Evolutionary conservation across 106 monocot species (phyloP), one percentile per base, ranked within the genome.

Genomic region (Platanthera guangdongensis): DNA sequence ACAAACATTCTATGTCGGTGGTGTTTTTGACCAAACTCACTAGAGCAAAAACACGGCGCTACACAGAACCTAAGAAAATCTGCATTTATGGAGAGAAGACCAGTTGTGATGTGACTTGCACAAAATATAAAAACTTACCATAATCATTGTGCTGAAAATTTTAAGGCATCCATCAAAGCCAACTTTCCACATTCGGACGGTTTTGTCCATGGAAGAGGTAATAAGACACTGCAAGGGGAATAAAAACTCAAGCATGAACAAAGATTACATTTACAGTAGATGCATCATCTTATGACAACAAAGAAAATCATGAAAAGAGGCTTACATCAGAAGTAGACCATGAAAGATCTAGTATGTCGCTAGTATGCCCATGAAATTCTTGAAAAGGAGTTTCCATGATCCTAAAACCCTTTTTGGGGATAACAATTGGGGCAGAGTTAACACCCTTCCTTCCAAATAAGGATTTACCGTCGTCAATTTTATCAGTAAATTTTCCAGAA

Each of bases 261-360:
- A 39, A 39, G 1, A 39, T 1, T 39, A 39, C 39, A 39, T 39
- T 39, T 39, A 39, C 39, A 39, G 39, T 39, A 39, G 39, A 39
- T 25, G 28, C 28, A 25, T 64, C 25, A 25, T 64, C 25, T 30
- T 9, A 65, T 4, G 12, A 65, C 18, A 30, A 32, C 65, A 65
- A 65, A 12, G 32, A 65, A 32, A 30, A 68, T 68, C 39, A 45
- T 0, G 6, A 39, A 39, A 39, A 65, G 48, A 74, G 16, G 80
- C 95, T 92, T 71, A 95, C 95, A 77, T 90, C 80, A 82, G 87
- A 83, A 4, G 80, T 78, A 22, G 92, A 95, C 95, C 95, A 95
- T 8, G 87, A 83, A 28, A 95, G 77, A 71, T 95, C 95, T 71
- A 95, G 78, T 50, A 95, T 80, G 70, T 83, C 90, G 83, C 82